Conservation (phyloP, 2,329 filamentous ascomycete species). For the Geosmithia morbida region DNA sequence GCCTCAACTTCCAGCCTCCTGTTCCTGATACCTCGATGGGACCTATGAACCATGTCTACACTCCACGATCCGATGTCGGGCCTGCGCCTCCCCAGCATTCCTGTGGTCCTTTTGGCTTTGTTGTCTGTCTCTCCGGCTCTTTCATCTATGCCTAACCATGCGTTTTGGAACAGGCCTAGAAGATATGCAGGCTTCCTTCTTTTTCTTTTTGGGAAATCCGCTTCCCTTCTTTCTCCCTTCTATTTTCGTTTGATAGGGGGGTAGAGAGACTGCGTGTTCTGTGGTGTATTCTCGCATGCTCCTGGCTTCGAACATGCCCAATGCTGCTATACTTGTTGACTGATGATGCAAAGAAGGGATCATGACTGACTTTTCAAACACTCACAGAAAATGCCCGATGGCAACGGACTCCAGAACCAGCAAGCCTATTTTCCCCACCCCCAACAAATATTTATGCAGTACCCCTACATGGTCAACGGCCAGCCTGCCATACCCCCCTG, state of each 20-base stretch:
- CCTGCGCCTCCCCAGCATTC: conserved; percentile 3
- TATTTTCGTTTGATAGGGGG: not conserved
- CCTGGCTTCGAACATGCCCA: too few relatives aligned
- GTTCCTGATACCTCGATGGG: conserved; percentile 43
- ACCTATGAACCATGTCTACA: conserved; percentile 37
- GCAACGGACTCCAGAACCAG: conserved; percentile 16
- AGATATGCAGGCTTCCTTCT: too few relatives aligned
- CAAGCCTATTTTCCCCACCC: conserved; percentile 10
- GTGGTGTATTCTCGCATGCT: too few relatives aligned
- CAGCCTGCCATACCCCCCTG: not conserved
- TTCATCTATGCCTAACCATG: too few relatives aligned
- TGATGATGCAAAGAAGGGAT: too few relatives aligned
- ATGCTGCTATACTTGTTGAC: too few relatives aligned
- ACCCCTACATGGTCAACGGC: conserved; percentile 2
- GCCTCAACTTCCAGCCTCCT: conserved; percentile 41
- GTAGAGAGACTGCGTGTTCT: too few relatives aligned
- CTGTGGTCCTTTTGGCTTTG: not conserved
- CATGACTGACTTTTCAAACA: not conserved
- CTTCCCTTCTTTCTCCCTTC: not conserved
- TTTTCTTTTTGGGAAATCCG: not conserved
- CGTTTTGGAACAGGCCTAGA: too few relatives aligned
- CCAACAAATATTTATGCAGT: conserved; percentile 2
- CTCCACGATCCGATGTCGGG: conserved; percentile 34
- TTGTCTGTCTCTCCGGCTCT: not conserved
- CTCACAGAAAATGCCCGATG: not conserved